Percentiles rank a stretch among this genome's conserved stretches.
Conservation (phyloP, 495 filamentous ascomycete genomes). For the Podospora conica region DNA sequence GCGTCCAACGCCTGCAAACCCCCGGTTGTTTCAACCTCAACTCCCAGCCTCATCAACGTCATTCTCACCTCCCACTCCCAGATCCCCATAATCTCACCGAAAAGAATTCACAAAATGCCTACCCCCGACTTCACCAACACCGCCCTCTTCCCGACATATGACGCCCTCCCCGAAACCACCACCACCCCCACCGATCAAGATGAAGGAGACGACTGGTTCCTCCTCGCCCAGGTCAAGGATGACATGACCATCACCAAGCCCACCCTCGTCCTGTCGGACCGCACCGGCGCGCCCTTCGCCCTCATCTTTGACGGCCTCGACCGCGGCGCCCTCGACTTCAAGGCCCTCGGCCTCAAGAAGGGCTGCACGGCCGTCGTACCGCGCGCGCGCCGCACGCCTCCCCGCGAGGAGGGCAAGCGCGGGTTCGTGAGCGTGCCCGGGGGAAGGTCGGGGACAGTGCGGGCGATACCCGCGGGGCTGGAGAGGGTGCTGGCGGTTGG, state of each 20-base stretch:
- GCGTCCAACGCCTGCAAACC: background rate
- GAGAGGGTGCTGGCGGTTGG: constrained; percentile 29
- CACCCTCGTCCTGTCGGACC: constrained; percentile 36
- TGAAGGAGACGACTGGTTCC: constrained; percentile 22
- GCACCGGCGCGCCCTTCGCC: constrained; percentile 27
- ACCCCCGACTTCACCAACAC: constrained; percentile 28
- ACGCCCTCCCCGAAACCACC: background rate
- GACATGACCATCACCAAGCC: constrained; percentile 47
- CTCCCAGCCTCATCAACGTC: background rate
- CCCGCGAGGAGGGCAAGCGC: constrained; percentile 28
- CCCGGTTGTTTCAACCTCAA: background rate
- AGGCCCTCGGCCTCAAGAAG: constrained; percentile 25
- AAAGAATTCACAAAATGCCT: constrained; percentile 16
- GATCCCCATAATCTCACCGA: background rate
- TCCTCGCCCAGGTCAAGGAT: constrained; percentile 38
- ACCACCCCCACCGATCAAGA: background rate
- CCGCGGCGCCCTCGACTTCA: constrained; percentile 12
- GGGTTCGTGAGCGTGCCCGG: constrained; percentile 28
- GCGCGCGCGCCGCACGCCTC: constrained; percentile 24
- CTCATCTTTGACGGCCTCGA: constrained; percentile 32
- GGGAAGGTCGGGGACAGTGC: constrained; percentile 19
- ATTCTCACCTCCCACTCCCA: background rate
- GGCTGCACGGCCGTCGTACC: constrained; percentile 32
- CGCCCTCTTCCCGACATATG: constrained; percentile 24
- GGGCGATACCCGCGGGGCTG: constrained; percentile 25